Evolutionary conservation across 1,284 basidiomycete species (phyloP).

Genomic region (Neonothopanus nambi): DNA sequence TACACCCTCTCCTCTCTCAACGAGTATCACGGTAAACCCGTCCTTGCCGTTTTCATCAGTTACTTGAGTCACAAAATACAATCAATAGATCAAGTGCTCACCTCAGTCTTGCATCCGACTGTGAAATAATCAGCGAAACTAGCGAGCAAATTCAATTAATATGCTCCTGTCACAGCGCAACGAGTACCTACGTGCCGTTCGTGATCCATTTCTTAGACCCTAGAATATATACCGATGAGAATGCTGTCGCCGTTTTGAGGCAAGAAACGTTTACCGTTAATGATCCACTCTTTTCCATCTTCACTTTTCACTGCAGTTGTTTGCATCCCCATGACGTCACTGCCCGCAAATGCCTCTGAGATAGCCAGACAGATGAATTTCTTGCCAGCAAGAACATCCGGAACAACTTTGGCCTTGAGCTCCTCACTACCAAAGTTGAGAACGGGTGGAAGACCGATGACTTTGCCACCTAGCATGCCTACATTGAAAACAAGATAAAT

Average conservation of each 20-base stretch:
- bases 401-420: constrained; percentile 76
- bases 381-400: constrained; percentile 79
- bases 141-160: constrained; percentile 6
- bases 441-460: constrained; percentile 80
- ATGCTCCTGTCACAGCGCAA: background rate
- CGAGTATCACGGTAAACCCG: constrained; percentile 83
- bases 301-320: constrained; percentile 82
- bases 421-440: constrained; percentile 83
- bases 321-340: constrained; percentile 82
- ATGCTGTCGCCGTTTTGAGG: no score
- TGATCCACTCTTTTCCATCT: constrained; percentile 84
- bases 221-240: constrained; percentile 5
- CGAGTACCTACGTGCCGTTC: constrained; percentile 60
- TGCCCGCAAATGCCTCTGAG: constrained; percentile 87
- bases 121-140: constrained; percentile 70
- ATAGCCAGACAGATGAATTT: constrained; percentile 86
- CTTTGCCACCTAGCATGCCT: constrained; percentile 73
- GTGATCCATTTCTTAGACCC: constrained; percentile 80
- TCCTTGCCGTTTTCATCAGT: constrained; percentile 53
- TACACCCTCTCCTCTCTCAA: constrained; percentile 76
- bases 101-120: constrained; percentile 67
- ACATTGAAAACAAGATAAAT: background rate
- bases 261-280: constrained; percentile 63
- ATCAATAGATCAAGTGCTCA: constrained; percentile 22
- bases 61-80: background rate